Conservation (phyloP, 169 alveolate genomes). For the Plasmodium relictum region DNA sequence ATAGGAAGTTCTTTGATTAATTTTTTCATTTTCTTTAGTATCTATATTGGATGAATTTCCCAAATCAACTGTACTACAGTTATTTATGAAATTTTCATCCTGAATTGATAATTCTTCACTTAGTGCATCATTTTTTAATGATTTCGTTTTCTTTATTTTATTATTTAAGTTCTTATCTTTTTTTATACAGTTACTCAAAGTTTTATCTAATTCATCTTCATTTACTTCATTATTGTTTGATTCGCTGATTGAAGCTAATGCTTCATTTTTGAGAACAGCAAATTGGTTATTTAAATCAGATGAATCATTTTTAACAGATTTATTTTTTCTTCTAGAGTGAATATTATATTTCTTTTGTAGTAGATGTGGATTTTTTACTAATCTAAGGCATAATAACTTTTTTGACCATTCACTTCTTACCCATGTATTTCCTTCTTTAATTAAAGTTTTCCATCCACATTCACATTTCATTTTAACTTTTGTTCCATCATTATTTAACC, state of each 20-base stretch:
- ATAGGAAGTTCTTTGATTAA: not conserved
- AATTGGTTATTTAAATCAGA: constrained; percentile 1
- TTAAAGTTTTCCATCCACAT: constrained; percentile 76
- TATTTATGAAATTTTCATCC: too few species aligned
- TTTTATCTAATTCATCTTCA: not conserved
- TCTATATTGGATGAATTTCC: not conserved
- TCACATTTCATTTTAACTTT: constrained; percentile 77
- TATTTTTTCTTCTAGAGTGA: constrained; percentile 42
- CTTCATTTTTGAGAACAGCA: constrained; percentile 11
- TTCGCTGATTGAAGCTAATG: not conserved
- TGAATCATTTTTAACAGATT: constrained; percentile 30
- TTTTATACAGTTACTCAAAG: not conserved
- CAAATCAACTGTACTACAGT: too few species aligned
- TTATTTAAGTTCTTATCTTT: not conserved
- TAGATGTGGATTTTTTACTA: constrained; percentile 60
- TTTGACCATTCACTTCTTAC: constrained; percentile 79
- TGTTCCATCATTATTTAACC: constrained; percentile 76
- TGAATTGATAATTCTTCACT: not conserved
- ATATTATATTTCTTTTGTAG: constrained; percentile 55
- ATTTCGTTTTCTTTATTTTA: not conserved
- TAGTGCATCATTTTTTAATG: constrained; percentile 1
- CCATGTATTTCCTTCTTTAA: constrained; percentile 75
- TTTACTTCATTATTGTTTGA: constrained; percentile 2
- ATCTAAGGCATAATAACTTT: constrained; percentile 56
- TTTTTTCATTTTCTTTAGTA: not conserved